Evolutionary conservation across 805 yeast species (phyloP), one percentile per base, ranked within the genome.

Genomic region (Maudiozyma barnettii): DNA sequence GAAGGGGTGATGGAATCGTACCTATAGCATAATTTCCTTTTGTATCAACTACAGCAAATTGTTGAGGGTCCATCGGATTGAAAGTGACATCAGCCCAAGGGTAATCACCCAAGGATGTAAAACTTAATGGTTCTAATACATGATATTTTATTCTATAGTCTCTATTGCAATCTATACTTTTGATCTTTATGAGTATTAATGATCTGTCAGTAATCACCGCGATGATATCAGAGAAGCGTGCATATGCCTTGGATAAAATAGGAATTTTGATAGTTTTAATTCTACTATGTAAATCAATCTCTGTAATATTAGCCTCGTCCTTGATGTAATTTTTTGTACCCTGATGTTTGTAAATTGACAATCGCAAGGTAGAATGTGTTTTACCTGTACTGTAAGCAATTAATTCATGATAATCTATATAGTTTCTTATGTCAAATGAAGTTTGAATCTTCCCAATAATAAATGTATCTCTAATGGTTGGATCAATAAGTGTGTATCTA

Each of bases 21-120:
- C 73, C 74, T 1, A 73, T 39, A 2, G 66, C 68, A 70, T 81
- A 76, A 45, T 75, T 72, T 0, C 87, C 87, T 35, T 68, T 66
- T 1, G 67, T 54, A 56, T 81, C 87, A 7, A 79, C 59, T 1
- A 73, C 56, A 0, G 71, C 73, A 51, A 79, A 60, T 41, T 60
- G 60, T 9, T 55, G 50, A 23, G 55, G 49, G 41, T 73, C 68
- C 62, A 64, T 67, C 0, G 79, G 78, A 48, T 70, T 70, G 45
- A 73, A 72, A 2, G 68, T 53, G 10, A 72, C 62, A 58, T 78
- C 78, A 1, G 78, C 72, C 47, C 76, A 66, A 2, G 67, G 67
- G 29, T 60, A 57, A 13, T 67, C 68, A 14, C 56, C 51, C 5
- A 70, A 55, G 0, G 55, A 54, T 2, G 49, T 41, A 4, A 63